Conservation (phyloP, 2,329 filamentous ascomycete genomes). For the Moelleriella libera region DNA sequence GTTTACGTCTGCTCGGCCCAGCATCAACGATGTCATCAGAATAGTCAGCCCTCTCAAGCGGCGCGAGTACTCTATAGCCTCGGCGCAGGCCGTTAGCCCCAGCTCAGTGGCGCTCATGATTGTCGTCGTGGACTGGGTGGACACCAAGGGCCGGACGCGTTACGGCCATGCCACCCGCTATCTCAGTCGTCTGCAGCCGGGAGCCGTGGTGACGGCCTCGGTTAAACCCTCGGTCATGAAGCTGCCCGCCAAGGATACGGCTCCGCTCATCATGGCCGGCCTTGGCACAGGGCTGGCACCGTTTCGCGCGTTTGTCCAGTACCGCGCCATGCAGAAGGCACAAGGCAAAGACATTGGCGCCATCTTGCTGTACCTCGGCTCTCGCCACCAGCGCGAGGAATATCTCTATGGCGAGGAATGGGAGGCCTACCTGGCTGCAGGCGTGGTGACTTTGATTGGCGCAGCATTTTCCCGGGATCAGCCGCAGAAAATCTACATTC, state of each 20-base stretch:
- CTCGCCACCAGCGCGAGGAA: slow-evolving; percentile 93
- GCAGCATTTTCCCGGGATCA: slow-evolving; percentile 94
- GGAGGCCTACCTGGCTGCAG: slow-evolving; percentile 93
- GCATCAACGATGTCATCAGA: slow-evolving; percentile 75
- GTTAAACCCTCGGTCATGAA: slow-evolving; percentile 99
- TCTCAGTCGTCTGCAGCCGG: slow-evolving; percentile 61
- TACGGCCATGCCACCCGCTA: slow-evolving; percentile 90
- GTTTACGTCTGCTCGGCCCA: slow-evolving; percentile 77
- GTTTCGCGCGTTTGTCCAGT: slow-evolving; percentile 98
- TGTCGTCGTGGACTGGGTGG: slow-evolving; percentile 92
- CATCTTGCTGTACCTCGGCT: slow-evolving; percentile 91
- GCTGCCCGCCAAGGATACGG: slow-evolving; percentile 72
- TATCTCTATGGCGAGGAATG: slow-evolving; percentile 98
- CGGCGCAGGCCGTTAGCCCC: slow-evolving; percentile 86
- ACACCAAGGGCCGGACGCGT: slow-evolving; percentile 72
- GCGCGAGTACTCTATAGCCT: slow-evolving; percentile 97
- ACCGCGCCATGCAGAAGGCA: slow-evolving; percentile 95
- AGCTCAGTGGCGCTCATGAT: slow-evolving; percentile 89
- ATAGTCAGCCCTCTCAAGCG: slow-evolving; percentile 90
- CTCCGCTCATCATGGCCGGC: slow-evolving; percentile 96
- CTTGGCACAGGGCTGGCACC: slow-evolving; percentile 95
- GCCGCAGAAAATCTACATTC: slow-evolving; percentile 97
- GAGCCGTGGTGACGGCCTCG: slow-evolving; percentile 71
- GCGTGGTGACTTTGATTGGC: slow-evolving; percentile 86
- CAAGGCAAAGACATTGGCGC: slow-evolving; percentile 89